Conservation (phyloP, 2,329 filamentous ascomycete genomes). For the Penicillium griseofulvum region DNA sequence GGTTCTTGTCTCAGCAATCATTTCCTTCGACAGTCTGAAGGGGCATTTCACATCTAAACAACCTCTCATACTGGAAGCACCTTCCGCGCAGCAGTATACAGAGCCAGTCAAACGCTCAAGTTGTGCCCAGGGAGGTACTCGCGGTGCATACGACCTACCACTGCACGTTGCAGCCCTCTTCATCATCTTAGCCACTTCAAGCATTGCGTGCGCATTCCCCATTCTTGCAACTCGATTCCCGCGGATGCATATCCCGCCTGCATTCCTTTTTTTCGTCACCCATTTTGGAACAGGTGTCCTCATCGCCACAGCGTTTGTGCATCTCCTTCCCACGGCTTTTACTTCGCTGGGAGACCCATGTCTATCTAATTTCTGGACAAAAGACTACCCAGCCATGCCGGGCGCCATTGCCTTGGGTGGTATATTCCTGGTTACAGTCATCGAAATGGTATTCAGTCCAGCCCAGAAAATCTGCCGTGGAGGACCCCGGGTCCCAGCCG, state of each 20-base stretch:
- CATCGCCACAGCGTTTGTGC: conserved; percentile 83
- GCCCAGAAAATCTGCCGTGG: conserved; percentile 30
- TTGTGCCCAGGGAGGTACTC: conserved; percentile 28
- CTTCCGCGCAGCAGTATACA: background rate
- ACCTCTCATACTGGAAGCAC: background rate
- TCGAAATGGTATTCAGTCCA: conserved; percentile 57
- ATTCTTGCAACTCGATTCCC: conserved; percentile 61
- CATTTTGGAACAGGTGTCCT: conserved; percentile 81
- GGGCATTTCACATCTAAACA: conserved; percentile 6
- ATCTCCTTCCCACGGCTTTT: conserved; percentile 68
- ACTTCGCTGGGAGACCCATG: conserved; percentile 50
- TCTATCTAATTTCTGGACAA: conserved; percentile 46
- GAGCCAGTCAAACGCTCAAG: conserved; percentile 17
- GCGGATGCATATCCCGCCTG: conserved; percentile 56
- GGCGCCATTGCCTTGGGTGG: conserved; percentile 48
- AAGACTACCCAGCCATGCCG: conserved; percentile 48
- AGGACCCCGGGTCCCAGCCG: conserved; percentile 1
- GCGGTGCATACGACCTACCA: conserved; percentile 56
- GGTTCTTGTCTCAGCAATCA: conserved; percentile 21
- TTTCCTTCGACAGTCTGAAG: conserved; percentile 21
- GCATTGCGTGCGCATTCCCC: conserved; percentile 64
- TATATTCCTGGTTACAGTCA: conserved; percentile 48
- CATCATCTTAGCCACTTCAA: conserved; percentile 56
- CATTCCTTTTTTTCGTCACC: conserved; percentile 50
- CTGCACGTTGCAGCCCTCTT: conserved; percentile 65